Base-by-base conservation (phyloP, 2,329 filamentous ascomycete genomes). In the Aspergillus pseudoviridinutans region DNA sequence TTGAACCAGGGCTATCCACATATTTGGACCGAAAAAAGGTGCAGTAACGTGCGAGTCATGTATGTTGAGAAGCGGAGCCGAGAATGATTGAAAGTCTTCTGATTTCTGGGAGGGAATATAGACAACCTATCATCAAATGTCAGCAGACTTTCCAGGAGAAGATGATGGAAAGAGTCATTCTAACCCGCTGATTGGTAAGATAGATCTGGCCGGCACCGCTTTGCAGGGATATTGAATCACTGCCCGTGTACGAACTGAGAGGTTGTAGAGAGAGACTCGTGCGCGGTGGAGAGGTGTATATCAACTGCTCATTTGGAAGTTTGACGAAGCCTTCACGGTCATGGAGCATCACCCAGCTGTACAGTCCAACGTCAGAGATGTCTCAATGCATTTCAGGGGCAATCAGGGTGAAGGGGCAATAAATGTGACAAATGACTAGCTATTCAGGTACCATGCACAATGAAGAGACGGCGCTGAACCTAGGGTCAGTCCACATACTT, bases 321-420 rank as follows among this genome's bases (percentile, higher is more conserved):
- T 89, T 90, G 70, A 95, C 88, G 76, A 96, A 94, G 58, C 88
- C 86, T 59, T 82, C 78, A 51, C 74, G 72, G 70, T 88, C 84
- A 70, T 88, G 86, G 69, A 96, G 86, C 92, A 97, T 97, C 49
- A 97, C 93, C 93, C 93, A 97, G 74, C 87, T 90, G 72, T 60
- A 58, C 56, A 59, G 28, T 7, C 32, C 32, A 38, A 12, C 20
- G 50, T 57, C 41, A 57, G 55, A 38, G 17, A 27, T 28, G 17
- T 4, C 44, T 25, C 25, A 35, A 20, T 28, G 50, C 51, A 49
- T 49, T 51, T n/a, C n/a, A 29, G 2, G 14, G 12, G 24, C 24
- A 14, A 14, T 47, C 10, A 25, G 2, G 3, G 24, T 12, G 10
- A 47, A 25, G 4, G 22, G 22, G 17, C 10, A 47, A 44, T 44